Conservation (phyloP, 768 basidiomycete species). For the Termitomyces sp. region DNA sequence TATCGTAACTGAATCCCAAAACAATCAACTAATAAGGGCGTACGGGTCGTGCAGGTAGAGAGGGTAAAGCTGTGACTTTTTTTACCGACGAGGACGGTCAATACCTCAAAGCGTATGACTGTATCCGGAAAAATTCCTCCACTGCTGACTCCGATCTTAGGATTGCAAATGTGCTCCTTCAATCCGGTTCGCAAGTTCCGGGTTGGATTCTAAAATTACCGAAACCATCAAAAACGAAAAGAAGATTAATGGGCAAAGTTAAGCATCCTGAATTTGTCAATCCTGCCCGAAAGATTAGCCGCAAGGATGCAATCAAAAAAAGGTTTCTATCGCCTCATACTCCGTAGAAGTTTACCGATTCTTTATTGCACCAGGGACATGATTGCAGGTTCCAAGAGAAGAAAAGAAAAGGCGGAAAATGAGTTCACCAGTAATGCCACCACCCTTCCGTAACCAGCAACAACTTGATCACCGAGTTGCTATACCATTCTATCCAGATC, state of each 20-base stretch:
- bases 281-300: constrained; percentile 60
- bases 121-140: not conserved
- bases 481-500: too few species aligned
- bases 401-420: constrained; percentile 37
- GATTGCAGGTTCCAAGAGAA: constrained; percentile 67
- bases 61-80: constrained; percentile 92
- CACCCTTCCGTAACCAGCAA: too few species aligned
- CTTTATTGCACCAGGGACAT: constrained; percentile 55
- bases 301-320: constrained; percentile 67
- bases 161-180: constrained; percentile 92
- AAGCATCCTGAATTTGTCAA: constrained; percentile 77
- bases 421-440: not conserved
- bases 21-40: constrained; percentile 47
- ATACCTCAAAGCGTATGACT: constrained; percentile 77
- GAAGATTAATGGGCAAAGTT: constrained; percentile 77
- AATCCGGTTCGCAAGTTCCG: constrained; percentile 87
- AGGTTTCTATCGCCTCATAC: constrained; percentile 35
- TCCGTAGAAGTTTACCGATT: constrained; percentile 1
- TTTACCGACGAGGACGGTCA: constrained; percentile 93
- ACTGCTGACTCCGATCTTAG: constrained; percentile 30
- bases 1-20: not conserved
- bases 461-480: too few species aligned
- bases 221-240: constrained; percentile 87
- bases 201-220: constrained; percentile 96
- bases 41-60: constrained; percentile 89